Evolutionary conservation across 208 protist genomes (phyloP).

Genomic region (Plasmodiophora brassicae): DNA sequence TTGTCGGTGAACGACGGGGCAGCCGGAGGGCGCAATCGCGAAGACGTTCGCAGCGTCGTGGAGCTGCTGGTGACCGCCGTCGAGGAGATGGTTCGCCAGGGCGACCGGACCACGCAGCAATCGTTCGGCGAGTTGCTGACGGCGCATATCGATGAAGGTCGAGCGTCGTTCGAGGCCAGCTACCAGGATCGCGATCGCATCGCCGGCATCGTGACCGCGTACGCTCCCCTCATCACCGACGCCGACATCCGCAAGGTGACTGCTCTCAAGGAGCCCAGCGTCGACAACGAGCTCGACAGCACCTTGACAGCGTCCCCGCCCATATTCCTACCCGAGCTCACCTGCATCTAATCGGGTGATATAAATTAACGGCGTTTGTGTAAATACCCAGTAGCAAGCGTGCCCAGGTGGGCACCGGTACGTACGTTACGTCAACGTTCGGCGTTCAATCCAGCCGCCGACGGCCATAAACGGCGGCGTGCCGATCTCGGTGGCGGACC

Average conservation of each 20-base stretch:
- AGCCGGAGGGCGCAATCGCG: not conserved
- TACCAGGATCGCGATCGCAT: not conserved
- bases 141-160: not conserved
- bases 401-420: too few species aligned
- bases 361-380: too few species aligned
- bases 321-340: conserved; percentile 2
- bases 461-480: too few species aligned
- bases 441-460: too few species aligned
- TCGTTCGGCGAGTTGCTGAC: not conserved
- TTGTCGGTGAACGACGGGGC: not conserved
- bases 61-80: not conserved
- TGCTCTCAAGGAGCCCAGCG: not conserved
- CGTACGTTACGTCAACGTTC: too few species aligned
- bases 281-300: not conserved
- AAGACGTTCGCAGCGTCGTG: not conserved
- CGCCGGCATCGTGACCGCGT: not conserved
- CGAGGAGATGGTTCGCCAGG: not conserved
- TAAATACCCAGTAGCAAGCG: too few species aligned
- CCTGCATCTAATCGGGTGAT: too few species aligned
- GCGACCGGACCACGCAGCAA: not conserved
- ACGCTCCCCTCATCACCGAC: not conserved
- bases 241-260: not conserved
- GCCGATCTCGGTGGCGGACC: too few species aligned
- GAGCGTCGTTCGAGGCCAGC: not conserved
- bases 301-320: not conserved